Evolutionary conservation across 768 basidiomycete species (phyloP), one percentile per base, ranked within the genome.

Genomic region (Termitomyces sp.): DNA sequence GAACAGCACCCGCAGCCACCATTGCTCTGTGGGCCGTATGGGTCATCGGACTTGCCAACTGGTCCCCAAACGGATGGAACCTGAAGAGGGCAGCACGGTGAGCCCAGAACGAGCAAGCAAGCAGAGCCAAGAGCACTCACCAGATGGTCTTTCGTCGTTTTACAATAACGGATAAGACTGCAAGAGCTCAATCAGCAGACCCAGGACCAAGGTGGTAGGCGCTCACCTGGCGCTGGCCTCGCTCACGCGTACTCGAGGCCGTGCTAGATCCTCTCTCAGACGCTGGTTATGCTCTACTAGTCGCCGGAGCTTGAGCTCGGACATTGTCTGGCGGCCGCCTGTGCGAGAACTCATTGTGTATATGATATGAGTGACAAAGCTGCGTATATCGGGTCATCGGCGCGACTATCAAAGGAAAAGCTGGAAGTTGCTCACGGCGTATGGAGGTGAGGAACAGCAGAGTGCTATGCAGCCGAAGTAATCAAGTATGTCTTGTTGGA

Each of bases 11-110:
- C 56, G 64, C 65, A 61, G 61, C 75, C 79, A 51, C 73, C 79
- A 66, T 63, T 66, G 37, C 77, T 72, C 68, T 83, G 84, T 53
- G 88, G 89, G 25, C 88, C 88, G 66, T 94, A 98, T 47, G 96
- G 96, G 68, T 99, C 96, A 57, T 96, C 92, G 42, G 84, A 84
- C 67, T 89, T 91, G 61, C 84, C 85, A n/a, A 96, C 86, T 23
- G 91, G 88, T 10, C 97, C 97, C 97, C 97, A 99, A 1, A 99
- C 92, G 19, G 91, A 94, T 25, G 95, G 94, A 48, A 96, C 88
- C 89, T 94, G 66, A 23, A 64, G 62, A 28, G 52, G 50, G 42
- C 57, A 60, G 59, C 23, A 35, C 27, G 27, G 19, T 52, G 43
- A 55, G 52, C 14, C 10, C 19, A 16, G 21, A 6, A 40, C 27